Evolutionary conservation across 1,284 basidiomycete species (phyloP).

Genomic region (Cryptococcus sp.): DNA sequence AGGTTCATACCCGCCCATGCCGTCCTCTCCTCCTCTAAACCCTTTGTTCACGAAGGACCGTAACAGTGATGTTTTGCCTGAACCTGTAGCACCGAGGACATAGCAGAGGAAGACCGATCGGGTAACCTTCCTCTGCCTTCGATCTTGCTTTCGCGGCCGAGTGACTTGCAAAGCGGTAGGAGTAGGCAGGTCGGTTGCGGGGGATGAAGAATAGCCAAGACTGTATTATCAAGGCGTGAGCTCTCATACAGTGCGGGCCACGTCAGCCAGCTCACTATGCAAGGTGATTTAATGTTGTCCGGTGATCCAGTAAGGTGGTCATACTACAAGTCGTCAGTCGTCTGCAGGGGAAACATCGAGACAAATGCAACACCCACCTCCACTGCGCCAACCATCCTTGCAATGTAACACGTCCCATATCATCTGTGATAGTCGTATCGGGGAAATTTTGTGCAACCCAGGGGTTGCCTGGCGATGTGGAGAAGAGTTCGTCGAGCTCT

Average conservation of each 20-base stretch:
- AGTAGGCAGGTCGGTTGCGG: constrained; percentile 53
- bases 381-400: constrained; percentile 99
- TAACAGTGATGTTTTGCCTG: constrained; percentile 87
- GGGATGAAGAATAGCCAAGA: constrained; percentile 53
- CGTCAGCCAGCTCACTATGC: constrained; percentile 64
- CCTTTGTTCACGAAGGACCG: constrained; percentile 82
- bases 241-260: neutral
- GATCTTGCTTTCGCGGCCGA: constrained; percentile 77
- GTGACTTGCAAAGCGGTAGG: constrained; percentile 80
- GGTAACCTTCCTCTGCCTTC: constrained; percentile 80
- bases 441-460: constrained; percentile 85
- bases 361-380: constrained; percentile 64
- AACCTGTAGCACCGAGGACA: constrained; percentile 92
- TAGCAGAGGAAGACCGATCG: constrained; percentile 90
- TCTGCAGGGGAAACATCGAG: neutral
- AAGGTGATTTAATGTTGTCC: constrained; percentile 90
- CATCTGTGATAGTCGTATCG: constrained; percentile 86
- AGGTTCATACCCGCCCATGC: constrained; percentile 65
- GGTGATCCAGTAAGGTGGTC: constrained; percentile 92
- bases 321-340: constrained; percentile 61
- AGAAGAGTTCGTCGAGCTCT: constrained; percentile 89
- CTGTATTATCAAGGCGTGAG: constrained; percentile 29
- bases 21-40: constrained; percentile 54
- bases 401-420: constrained; percentile 84
- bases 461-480: constrained; percentile 91